A percentile compares a stretch with the other conserved stretches of the same genome.
Evolutionary conservation across 2,329 filamentous ascomycete genomes (phyloP).

Genomic region (Plectosphaerella plurivora): DNA sequence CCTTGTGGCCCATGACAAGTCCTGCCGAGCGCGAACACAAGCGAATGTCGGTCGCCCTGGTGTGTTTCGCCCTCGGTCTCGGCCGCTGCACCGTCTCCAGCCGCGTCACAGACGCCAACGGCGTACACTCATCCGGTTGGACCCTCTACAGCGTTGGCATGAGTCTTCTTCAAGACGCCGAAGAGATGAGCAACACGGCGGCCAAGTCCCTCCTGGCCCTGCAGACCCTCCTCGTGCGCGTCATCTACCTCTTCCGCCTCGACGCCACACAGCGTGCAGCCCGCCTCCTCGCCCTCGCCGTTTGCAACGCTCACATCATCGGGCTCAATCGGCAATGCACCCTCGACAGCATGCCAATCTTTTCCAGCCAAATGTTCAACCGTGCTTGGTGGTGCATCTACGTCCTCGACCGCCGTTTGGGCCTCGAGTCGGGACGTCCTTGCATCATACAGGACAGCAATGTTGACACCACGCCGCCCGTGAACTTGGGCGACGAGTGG

Average conservation of each 20-base stretch:
- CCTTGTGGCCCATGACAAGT: conserved; percentile 5
- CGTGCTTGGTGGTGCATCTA: conserved; percentile 8
- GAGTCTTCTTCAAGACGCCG: conserved; percentile 5
- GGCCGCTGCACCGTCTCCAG: conserved; percentile 7
- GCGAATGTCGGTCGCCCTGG: conserved; percentile 5
- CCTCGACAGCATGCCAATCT: conserved; percentile 1
- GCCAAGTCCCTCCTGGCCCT: conserved; percentile 6
- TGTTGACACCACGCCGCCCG: background rate
- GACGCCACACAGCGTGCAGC: conserved; percentile 6
- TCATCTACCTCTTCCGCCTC: conserved; percentile 4
- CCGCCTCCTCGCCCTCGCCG: conserved; percentile 6
- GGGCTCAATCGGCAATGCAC: conserved; percentile 5
- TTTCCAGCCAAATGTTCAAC: conserved; percentile 3
- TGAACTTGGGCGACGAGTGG: conserved; percentile 8
- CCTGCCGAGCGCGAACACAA: conserved; percentile 6
- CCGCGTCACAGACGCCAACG: conserved; percentile 6
- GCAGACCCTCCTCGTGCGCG: conserved; percentile 4
- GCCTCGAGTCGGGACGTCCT: conserved; percentile 7
- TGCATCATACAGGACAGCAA: conserved; percentile 6
- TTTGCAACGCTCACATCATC: conserved; percentile 9
- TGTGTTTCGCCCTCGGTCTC: conserved; percentile 8
- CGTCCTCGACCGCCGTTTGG: conserved; percentile 6
- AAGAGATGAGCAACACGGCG: conserved; percentile 3
- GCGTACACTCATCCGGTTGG: conserved; percentile 8
- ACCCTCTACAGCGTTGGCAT: conserved; percentile 6